Base-by-base conservation (phyloP, 176 grass and related monocot species). In the Triticum turgidum region DNA sequence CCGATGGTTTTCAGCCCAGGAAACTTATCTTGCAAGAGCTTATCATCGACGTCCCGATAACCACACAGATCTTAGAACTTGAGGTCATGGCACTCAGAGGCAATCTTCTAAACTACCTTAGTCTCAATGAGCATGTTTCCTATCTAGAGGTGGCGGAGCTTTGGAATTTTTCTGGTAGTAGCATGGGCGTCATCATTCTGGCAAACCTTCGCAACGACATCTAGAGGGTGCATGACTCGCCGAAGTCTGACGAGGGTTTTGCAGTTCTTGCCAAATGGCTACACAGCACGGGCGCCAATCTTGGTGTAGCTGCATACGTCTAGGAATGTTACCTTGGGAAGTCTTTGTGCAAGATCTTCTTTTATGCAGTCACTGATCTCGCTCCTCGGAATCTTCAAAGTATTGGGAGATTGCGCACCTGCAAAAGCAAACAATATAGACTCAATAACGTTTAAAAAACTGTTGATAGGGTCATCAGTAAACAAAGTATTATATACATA, bases 231-330 rank as follows among this genome's bases (percentile, higher is more conserved):
- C 93, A 98, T 98, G 27, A 88, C 90, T 3, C 96, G 87, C 12
- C 89, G 79, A 29, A 92, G 86, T 1, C 88, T 92, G 1, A 82
- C 72, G 2, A 96, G 87, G 66, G 82, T 91, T 65, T 90, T 96
- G 22, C 88, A 98, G 72, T 91, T 81, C 76, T 35, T 83, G 39
- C 97, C 97, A 51, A 96, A 96, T 30, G 94, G 92, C 80, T 98
- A 92, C 9, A 92, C 51, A 39, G 92, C 88, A 10, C 83, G 86
- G 0, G 97, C 80, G 1, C 88, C 86, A 6, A 96, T 91, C 82
- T 98, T 98, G 5, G 78, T 91, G 67, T 92, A 98, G 82, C 90
- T 92, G 76, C 97, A 96, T 37, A 96, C 54, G 35, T 96, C 97
- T 9, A 98, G 68, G 88, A 92, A 96, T 0, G 94, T 98, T 4